Base-by-base conservation (phyloP, 345 rosid species). In the Eucalyptus tenuipes region DNA sequence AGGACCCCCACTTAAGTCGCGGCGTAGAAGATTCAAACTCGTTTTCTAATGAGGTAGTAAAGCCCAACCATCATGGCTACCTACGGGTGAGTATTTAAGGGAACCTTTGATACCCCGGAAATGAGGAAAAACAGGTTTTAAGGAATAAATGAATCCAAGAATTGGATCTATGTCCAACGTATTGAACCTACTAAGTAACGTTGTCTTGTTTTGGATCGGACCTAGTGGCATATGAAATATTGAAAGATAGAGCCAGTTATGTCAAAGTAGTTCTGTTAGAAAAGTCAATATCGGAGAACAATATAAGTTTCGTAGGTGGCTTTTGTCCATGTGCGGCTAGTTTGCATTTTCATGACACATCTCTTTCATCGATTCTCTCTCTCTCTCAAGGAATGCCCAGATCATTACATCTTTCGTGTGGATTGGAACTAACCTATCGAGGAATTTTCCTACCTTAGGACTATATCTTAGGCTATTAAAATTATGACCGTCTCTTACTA, bases 231-330 rank as follows among this genome's bases (percentile, higher is more conserved):
- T 15, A n/a, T 66, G 79, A 31, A 66, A 8, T 9, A 68, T 68
- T 37, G 12, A 33, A 31, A 71, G 25, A 71, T 18, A 5, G 2
- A 33, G 44, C 81, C 13, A 33, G 13, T 71, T 71, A 17, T 71
- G 33, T 71, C 24, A 71, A 11, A 33, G 25, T 33, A 71, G 13
- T 33, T 71, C 1, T 2, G 4, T 71, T 16, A 16, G 12, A 33
- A 71, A 71, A 2, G 4, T 33, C 81, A 0, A 33, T 33, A 33
- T 33, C 0, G 1, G 81, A 5, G 81, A 18, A 33, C 44, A 33
- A 33, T 20, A 17, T 33, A 15, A 33, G 22, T 33, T 33, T 16
- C 8, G 81, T 33, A 16, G 24, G 44, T 9, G 40, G 80, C 80
- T 33, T 68, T 68, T 33, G 80, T 68, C 80, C 25, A 16, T 33